Conservation (phyloP, 495 filamentous ascomycete genomes). For the Xylaria scruposa region DNA sequence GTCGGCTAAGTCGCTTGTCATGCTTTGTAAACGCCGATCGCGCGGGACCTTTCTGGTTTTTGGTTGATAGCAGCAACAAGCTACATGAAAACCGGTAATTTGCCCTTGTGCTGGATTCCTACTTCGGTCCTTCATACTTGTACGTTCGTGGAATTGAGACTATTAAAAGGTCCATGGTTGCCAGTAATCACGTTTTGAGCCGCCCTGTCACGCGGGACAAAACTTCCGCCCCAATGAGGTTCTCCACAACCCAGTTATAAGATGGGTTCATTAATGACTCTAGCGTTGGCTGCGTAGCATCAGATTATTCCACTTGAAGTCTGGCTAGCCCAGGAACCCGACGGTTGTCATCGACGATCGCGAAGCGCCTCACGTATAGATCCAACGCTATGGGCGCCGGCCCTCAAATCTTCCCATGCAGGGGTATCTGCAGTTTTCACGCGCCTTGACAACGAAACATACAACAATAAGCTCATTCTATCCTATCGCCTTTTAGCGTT, state of each 20-base stretch:
- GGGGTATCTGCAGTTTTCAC: not conserved
- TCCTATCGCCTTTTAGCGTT: not conserved
- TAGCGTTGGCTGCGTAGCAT: slow-evolving; percentile 21
- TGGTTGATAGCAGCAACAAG: not conserved
- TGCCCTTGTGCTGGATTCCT: not conserved
- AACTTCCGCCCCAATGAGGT: slow-evolving; percentile 18
- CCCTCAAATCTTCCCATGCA: not conserved
- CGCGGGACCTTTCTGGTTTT: not conserved
- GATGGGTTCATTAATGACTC: slow-evolving; percentile 4
- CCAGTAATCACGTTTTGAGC: not conserved
- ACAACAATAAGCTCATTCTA: not conserved
- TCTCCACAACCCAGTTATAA: slow-evolving; percentile 15
- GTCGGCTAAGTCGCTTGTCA: not conserved
- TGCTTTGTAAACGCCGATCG: slow-evolving; percentile 19
- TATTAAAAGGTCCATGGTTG: not conserved
- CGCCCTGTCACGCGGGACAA: slow-evolving; percentile 6
- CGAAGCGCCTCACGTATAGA: slow-evolving; percentile 2
- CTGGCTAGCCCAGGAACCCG: slow-evolving; percentile 3
- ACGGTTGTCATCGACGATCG: slow-evolving; percentile 21
- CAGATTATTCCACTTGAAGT: not conserved
- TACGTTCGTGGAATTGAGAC: not conserved
- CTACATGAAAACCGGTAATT: not conserved
- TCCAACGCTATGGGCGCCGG: slow-evolving; percentile 4
- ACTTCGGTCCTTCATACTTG: not conserved
- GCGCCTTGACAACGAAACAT: not conserved